Base-by-base conservation (phyloP, 2,329 filamentous ascomycete species). In the Laburnicola sp. region DNA sequence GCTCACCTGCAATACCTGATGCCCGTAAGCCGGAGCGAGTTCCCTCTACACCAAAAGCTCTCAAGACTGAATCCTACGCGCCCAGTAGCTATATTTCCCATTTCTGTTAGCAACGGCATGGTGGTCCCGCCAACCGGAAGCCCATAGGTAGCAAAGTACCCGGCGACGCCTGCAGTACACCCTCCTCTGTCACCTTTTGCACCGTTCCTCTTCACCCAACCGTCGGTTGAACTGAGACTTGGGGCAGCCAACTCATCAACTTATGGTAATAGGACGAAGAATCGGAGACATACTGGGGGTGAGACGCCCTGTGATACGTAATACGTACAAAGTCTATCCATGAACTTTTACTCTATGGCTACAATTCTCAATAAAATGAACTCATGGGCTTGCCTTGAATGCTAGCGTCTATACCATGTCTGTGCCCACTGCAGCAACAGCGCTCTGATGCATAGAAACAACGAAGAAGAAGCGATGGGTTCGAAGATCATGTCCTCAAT, bases 171-270 rank as follows among this genome's bases (percentile, higher is more conserved):
- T 60, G 48, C 45, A 45, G 46, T 58, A 60, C 57, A 54, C 57
- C 43, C 30, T 47, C 31, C 37, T 40, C 45, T 42, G 37, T 46
- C 36, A 39, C 42, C 51, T 49, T 50, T 53, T 26, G 51, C 27
- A 36, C 48, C 45, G 39, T 41, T 26, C 27, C 44, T 53, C 41
- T 21, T 48, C 43, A 37, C 21, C 37, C 37, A 32, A 26, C 40
- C 11, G 30, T 31, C 45, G n/a, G 38, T 36, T 47, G 45, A 23
- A 36, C 44, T 31, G 25, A 10, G 44, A 58, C 35, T 49, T 48
- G 53, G 55, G 52, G 31, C 45, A 21, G 61, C 60, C 58, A 65
- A 35, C 63, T 63, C 59, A 64, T 60, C 57, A 30, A 21, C 39
- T 50, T 16, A 16, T 16, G 16, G 16, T 16, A 16, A 16, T 16